These are phyloP conservation scores for Dioszegia hungarica DNA, from an alignment of 768 basidiomycete genomes.

Conservation along the genomic window DNA sequence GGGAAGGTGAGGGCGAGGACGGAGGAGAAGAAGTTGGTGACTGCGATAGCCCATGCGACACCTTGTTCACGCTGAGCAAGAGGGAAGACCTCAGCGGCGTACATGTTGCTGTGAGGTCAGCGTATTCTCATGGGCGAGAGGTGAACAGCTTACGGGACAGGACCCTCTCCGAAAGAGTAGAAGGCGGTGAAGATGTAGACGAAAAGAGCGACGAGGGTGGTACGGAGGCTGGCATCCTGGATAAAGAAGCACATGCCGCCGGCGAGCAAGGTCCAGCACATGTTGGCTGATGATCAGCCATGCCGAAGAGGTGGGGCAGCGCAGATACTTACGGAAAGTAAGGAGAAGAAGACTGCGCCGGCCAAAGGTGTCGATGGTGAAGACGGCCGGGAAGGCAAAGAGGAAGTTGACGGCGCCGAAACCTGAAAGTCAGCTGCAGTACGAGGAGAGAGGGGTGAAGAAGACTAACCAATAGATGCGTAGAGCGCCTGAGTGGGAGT, in stretches of 20 bases:
- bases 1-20: constrained; percentile 56
- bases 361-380: constrained; percentile 62
- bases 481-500: constrained; percentile 35
- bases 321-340: constrained; percentile 56
- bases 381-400: constrained; percentile 22
- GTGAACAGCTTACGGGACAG: constrained; percentile 62
- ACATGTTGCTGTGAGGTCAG: constrained; percentile 51
- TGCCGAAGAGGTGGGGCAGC: too few relatives aligned
- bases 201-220: constrained; percentile 51
- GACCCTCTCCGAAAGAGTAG: constrained; percentile 64
- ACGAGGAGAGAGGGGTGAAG: background rate
- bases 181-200: constrained; percentile 40
- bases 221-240: constrained; percentile 45
- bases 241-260: constrained; percentile 66
- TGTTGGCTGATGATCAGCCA: constrained; percentile 52
- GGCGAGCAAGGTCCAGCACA: constrained; percentile 63
- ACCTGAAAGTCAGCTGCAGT: constrained; percentile 16
- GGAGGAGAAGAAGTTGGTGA: constrained; percentile 42
- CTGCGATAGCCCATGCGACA: constrained; percentile 66
- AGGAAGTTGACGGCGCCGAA: constrained; percentile 45
- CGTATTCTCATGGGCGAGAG: constrained; percentile 57
- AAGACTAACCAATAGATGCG: constrained; percentile 26
- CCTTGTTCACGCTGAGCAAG: constrained; percentile 73
- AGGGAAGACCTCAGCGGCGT: constrained; percentile 87
- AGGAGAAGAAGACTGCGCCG: constrained; percentile 69